Conservation (phyloP, 1,139 yeast species). For the Candida anutae region DNA sequence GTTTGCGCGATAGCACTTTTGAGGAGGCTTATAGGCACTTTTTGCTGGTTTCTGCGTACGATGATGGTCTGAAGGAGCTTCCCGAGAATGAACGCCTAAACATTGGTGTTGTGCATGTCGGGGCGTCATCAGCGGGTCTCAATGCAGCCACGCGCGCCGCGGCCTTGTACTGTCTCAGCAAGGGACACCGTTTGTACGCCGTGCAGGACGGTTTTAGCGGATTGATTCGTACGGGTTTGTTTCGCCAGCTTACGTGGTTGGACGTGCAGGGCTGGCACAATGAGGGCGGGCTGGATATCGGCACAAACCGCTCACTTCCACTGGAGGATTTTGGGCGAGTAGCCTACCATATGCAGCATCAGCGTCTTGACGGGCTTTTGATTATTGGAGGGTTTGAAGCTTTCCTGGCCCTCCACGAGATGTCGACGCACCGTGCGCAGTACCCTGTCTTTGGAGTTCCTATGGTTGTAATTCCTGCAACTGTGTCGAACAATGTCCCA, state of each 20-base stretch:
- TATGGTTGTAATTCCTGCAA: conserved; percentile 74
- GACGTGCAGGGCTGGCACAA: conserved; percentile 71
- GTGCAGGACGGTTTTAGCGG: conserved; percentile 75
- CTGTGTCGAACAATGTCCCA: conserved; percentile 77
- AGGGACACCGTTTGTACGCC: conserved; percentile 68
- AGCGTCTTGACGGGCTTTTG: conserved; percentile 64
- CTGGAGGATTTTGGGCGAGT: conserved; percentile 60
- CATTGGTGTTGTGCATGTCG: conserved; percentile 73
- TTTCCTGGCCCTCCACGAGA: conserved; percentile 58
- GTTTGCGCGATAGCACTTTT: conserved; percentile 64
- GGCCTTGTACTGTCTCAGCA: conserved; percentile 65
- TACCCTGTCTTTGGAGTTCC: conserved; percentile 76
- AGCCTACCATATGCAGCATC: conserved; percentile 70
- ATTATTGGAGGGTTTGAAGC: conserved; percentile 81
- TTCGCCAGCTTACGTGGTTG: conserved; percentile 54
- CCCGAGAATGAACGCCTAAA: conserved; percentile 51
- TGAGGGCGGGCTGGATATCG: conserved; percentile 74
- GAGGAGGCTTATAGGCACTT: conserved; percentile 66
- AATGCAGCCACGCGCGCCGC: conserved; percentile 72
- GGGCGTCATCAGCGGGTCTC: conserved; percentile 82
- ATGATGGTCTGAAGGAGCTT: conserved; percentile 49
- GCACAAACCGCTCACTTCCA: conserved; percentile 71
- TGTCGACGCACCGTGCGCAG: conserved; percentile 51
- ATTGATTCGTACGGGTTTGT: conserved; percentile 66
- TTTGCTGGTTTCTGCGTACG: conserved; percentile 60